phyloP scores from a whole-genome alignment of 2,329 filamentous ascomycete genomes.

The Calonectria pseudoturangicola region DNA sequence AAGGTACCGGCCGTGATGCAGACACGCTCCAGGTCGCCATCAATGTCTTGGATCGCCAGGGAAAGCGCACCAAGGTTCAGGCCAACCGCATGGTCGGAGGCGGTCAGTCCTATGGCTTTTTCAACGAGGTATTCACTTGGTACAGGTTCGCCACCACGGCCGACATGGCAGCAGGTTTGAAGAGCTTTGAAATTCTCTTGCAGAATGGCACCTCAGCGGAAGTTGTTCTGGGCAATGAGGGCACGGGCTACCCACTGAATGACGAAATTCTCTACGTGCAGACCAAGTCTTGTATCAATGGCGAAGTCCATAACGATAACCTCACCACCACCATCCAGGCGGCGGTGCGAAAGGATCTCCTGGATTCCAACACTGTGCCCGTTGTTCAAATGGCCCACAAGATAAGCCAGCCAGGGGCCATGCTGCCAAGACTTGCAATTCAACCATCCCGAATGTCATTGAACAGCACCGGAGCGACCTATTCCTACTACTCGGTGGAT shows the following conservation, averaged over 20 bases:
- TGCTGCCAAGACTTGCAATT: constrained; percentile 21
- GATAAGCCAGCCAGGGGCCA: constrained; percentile 23
- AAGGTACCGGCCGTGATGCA: constrained; percentile 13
- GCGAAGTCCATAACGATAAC: constrained; percentile 13
- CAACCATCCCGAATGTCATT: constrained; percentile 16
- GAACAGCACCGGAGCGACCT: not conserved
- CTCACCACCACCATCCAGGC: constrained; percentile 28
- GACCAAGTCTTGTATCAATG: constrained; percentile 16
- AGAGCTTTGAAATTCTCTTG: constrained; percentile 18
- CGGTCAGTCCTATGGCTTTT: constrained; percentile 32
- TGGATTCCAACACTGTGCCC: not conserved
- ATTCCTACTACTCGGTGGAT: not conserved
- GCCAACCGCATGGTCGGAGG: constrained; percentile 26
- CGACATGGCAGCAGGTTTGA: constrained; percentile 7
- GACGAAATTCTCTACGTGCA: constrained; percentile 15
- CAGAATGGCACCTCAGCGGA: constrained; percentile 16
- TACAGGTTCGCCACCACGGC: constrained; percentile 22
- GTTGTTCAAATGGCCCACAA: constrained; percentile 34
- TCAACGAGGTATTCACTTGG: constrained; percentile 31
- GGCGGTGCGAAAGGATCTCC: constrained; percentile 13
- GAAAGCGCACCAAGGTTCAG: constrained; percentile 15
- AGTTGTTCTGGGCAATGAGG: constrained; percentile 11
- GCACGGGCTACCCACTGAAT: constrained; percentile 23
- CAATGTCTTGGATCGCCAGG: not conserved
- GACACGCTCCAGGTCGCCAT: constrained; percentile 20